Conservation (phyloP, 768 basidiomycete genomes). For the Lanmaoa rubissima region DNA sequence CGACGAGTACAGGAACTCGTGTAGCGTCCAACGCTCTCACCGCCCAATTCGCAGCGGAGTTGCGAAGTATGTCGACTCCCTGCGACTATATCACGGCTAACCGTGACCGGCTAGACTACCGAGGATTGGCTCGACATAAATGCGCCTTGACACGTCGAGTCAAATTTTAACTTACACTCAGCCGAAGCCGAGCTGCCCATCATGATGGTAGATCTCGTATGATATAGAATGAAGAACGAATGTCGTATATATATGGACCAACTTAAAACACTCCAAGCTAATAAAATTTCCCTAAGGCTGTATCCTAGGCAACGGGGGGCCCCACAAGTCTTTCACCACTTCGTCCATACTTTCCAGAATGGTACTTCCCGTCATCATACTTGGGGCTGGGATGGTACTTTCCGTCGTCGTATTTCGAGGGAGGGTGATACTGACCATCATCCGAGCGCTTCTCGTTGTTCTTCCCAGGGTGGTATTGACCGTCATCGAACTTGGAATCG, state of each 20-base stretch:
- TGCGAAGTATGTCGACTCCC: too few species aligned
- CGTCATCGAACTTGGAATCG: conserved; percentile 5
- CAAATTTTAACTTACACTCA: neutral
- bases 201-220: neutral
- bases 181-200: neutral
- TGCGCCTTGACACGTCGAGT: too few species aligned
- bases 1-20: too few species aligned
- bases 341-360: conserved; percentile 5
- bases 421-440: conserved; percentile 2
- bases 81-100: too few species aligned
- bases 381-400: neutral
- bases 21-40: too few species aligned
- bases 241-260: conserved; percentile 3
- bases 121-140: too few species aligned
- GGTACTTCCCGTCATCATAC: conserved; percentile 8
- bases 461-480: neutral
- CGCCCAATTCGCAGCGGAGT: too few species aligned
- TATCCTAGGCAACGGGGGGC: neutral
- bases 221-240: conserved; percentile 13
- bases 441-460: conserved; percentile 2
- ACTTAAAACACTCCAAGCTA: conserved; percentile 3
- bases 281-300: neutral
- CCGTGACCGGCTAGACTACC: too few species aligned
- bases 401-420: too few species aligned
- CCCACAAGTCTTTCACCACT: neutral